phyloP scores from a whole-genome alignment of 768 basidiomycete genomes.

The Trametes cinnabarina region DNA sequence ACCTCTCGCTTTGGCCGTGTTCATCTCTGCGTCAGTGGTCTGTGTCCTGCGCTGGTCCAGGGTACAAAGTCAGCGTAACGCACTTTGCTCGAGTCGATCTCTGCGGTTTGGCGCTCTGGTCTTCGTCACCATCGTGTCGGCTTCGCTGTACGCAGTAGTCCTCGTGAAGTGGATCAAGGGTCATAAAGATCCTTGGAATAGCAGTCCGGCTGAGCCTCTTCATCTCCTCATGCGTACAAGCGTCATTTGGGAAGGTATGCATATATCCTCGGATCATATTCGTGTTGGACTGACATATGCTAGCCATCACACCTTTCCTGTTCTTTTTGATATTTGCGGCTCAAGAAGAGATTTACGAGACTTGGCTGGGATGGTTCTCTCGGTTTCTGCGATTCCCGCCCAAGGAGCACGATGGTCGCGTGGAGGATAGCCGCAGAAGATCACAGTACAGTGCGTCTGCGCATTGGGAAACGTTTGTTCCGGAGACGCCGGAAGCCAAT shows the following conservation, averaged over 20 bases:
- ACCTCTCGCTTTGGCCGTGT: constrained; percentile 17
- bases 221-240: constrained; percentile 4
- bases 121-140: constrained; percentile 19
- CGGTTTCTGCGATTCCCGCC: neutral
- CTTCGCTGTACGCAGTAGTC: constrained; percentile 19
- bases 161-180: constrained; percentile 17
- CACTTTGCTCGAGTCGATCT: constrained; percentile 12
- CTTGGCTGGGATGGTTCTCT: constrained; percentile 18
- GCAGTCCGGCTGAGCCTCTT: neutral
- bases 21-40: constrained; percentile 10
- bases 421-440: neutral
- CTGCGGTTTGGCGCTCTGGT: constrained; percentile 22
- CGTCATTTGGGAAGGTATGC: constrained; percentile 25
- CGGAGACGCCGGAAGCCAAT: neutral
- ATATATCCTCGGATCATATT: neutral
- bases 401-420: neutral
- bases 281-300: neutral
- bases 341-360: constrained; percentile 23
- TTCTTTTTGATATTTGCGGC: constrained; percentile 26
- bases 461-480: neutral
- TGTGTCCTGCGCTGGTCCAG: constrained; percentile 16
- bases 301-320: constrained; percentile 18
- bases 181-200: neutral
- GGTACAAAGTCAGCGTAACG: constrained; percentile 1
- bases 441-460: constrained; percentile 5